Conservation (phyloP, 108 stramenopile genomes). For the Cyclostephanos tholiformis region DNA sequence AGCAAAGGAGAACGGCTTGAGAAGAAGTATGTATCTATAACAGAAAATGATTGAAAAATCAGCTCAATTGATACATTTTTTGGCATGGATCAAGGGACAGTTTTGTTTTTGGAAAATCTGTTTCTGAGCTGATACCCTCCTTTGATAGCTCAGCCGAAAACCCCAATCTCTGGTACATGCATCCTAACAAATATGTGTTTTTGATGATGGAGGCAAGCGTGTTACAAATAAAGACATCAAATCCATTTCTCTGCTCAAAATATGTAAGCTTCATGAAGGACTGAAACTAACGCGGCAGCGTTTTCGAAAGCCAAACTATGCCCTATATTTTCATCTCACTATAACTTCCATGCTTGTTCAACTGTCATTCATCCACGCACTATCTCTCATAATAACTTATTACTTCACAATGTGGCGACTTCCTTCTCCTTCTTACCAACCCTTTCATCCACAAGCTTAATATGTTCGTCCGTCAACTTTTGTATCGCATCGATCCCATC, state of each 20-base stretch:
- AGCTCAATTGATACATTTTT: no score
- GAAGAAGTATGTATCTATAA: no score
- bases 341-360: background rate
- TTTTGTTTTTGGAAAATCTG: no score
- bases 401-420: slow-evolving; percentile 83
- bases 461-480: slow-evolving; percentile 87
- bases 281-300: background rate
- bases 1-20: no score
- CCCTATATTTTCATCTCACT: background rate
- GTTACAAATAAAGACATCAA: background rate
- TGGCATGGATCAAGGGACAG: no score
- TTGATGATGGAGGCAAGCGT: background rate
- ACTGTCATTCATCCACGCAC: background rate
- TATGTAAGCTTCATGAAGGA: background rate
- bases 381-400: background rate
- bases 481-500: slow-evolving; percentile 85
- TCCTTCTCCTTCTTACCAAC: slow-evolving; percentile 93
- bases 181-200: background rate
- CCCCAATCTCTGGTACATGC: background rate
- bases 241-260: background rate
- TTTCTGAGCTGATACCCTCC: no score
- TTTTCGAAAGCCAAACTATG: background rate
- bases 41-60: no score
- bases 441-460: slow-evolving; percentile 89
- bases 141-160: no score